Percentiles rank a stretch among this genome's conserved stretches.
phyloP scores from a whole-genome alignment of 176 grass and related monocot species.

The Zizania latifolia region DNA sequence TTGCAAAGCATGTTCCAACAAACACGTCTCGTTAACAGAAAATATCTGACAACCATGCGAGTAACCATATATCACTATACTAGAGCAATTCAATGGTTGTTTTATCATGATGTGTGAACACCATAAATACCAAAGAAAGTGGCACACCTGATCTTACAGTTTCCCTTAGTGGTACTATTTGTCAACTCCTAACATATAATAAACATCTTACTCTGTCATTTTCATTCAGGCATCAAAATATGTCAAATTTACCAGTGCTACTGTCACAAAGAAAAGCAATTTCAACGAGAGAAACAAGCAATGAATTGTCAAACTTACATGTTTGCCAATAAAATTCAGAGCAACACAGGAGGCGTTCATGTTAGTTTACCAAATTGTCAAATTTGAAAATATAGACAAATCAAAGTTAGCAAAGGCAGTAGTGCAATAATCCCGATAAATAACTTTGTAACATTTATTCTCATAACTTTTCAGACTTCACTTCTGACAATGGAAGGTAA shows the following conservation, averaged over 20 bases:
- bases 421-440: slow-evolving; percentile 6
- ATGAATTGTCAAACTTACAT: neutral
- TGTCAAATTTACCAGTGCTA: neutral
- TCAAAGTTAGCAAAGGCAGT: neutral
- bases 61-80: neutral
- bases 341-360: neutral
- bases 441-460: neutral
- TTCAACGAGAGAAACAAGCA: neutral
- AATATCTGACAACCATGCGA: neutral
- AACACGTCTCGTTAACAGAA: neutral
- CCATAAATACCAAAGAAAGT: neutral
- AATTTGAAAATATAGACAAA: neutral
- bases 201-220: neutral
- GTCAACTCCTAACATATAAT: neutral
- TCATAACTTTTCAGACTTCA: slow-evolving; percentile 2
- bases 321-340: slow-evolving; percentile 6
- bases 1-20: neutral
- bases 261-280: neutral
- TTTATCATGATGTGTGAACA: neutral
- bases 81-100: neutral
- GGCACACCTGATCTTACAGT: neutral
- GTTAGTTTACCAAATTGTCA: neutral
- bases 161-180: neutral
- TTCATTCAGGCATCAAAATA: neutral
- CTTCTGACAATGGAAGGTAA: slow-evolving; percentile 29